Evolutionary conservation across 2,329 filamentous ascomycete genomes (phyloP).

Genomic region (Aspergillus aculeatus): DNA sequence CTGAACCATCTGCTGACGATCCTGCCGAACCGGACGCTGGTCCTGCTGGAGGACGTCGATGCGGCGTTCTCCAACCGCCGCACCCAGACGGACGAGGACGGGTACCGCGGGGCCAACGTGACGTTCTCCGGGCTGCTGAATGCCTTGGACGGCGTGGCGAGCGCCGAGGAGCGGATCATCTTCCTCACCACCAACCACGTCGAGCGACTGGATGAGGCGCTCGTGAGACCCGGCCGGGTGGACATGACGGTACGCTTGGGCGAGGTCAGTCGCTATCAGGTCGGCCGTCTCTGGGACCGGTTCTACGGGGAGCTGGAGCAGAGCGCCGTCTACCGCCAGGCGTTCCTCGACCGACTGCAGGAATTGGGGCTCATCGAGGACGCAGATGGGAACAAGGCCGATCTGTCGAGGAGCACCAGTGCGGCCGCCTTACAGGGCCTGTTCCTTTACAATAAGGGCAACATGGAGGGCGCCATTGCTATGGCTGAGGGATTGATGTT

Average conservation of each 20-base stretch:
- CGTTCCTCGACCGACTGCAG: conserved; percentile 70
- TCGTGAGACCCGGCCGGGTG: conserved; percentile 87
- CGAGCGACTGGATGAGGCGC: conserved; percentile 80
- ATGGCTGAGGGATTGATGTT: conserved; percentile 61
- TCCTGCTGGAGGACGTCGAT: conserved; percentile 86
- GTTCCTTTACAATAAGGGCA: conserved; percentile 91
- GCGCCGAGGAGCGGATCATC: conserved; percentile 87
- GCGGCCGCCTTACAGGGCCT: conserved; percentile 90
- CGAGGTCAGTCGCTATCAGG: conserved; percentile 82
- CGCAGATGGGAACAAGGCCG: conserved; percentile 49
- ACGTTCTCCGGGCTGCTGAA: conserved; percentile 92
- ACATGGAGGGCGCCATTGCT: conserved; percentile 80
- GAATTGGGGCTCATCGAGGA: conserved; percentile 69
- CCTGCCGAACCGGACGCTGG: conserved; percentile 75
- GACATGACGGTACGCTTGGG: conserved; percentile 91
- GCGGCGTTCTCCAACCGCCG: conserved; percentile 83
- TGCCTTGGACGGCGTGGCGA: conserved; percentile 85
- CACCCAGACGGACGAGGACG: conserved; percentile 69
- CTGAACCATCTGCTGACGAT: conserved; percentile 83
- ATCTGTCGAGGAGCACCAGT: conserved; percentile 61
- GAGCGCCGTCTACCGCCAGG: conserved; percentile 59
- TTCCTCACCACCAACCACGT: conserved; percentile 96
- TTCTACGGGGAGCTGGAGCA: conserved; percentile 84
- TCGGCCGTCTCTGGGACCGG: conserved; percentile 83
- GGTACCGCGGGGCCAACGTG: conserved; percentile 82